These are phyloP conservation scores for Tritrichomonas foetus DNA, from an alignment of 208 protist genomes.

Conservation along the genomic window DNA sequence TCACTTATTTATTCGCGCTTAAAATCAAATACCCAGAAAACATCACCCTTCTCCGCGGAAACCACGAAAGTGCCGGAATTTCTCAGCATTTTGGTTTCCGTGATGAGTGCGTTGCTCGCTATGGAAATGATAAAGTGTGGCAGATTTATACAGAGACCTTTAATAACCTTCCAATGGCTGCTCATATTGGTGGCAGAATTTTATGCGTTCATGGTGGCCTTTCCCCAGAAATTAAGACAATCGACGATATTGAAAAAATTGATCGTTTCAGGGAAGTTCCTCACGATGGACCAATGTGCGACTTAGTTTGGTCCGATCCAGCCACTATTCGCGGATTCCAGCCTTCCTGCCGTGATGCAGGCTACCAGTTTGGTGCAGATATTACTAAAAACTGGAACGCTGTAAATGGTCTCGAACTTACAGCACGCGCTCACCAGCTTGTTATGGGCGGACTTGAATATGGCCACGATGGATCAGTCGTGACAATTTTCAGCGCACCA, in stretches of 20 bases:
- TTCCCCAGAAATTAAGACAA: slow-evolving; percentile 63
- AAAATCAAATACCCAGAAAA: slow-evolving; percentile 81
- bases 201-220: slow-evolving; percentile 69
- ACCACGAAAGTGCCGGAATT: slow-evolving; percentile 93
- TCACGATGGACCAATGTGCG: slow-evolving; percentile 51
- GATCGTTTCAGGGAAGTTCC: slow-evolving; percentile 83
- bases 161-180: slow-evolving; percentile 68
- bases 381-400: slow-evolving; percentile 95
- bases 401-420: slow-evolving; percentile 90
- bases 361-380: slow-evolving; percentile 88
- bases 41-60: slow-evolving; percentile 89
- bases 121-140: slow-evolving; percentile 68
- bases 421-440: slow-evolving; percentile 69
- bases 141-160: slow-evolving; percentile 70
- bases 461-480: slow-evolving; percentile 87
- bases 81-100: slow-evolving; percentile 69
- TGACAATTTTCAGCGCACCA: slow-evolving; percentile 96
- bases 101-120: slow-evolving; percentile 44
- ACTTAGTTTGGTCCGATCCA: slow-evolving; percentile 56
- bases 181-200: slow-evolving; percentile 57
- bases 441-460: slow-evolving; percentile 86
- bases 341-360: slow-evolving; percentile 79
- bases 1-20: slow-evolving; percentile 78
- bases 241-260: slow-evolving; percentile 73
- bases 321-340: slow-evolving; percentile 77